Base-by-base conservation (phyloP, 306 rosid species). In the Rosa multiflora region DNA sequence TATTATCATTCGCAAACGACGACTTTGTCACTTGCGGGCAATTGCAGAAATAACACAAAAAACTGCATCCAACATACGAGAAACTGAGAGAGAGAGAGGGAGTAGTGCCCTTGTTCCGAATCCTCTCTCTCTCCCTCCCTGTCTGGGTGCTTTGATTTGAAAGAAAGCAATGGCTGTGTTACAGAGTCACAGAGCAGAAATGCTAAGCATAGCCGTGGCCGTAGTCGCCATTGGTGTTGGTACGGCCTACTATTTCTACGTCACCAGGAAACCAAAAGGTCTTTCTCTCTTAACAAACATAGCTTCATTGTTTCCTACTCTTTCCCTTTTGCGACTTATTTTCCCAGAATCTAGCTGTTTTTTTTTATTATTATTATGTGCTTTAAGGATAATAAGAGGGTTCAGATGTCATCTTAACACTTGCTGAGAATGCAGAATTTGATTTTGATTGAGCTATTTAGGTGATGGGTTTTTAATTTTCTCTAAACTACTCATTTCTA, bases 211-310 rank as follows among this genome's bases (percentile, higher is more conserved):
- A 29, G 83, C 86, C 12, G 73, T 85, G 11, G 92, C 92, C 75
- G 81, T 85, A 5, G 86, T 80, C 29, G 91, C 92, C 70, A 53
- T 90, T 72, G 81, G 86, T 39, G 88, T 83, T 44, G 91, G 84
- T 32, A 83, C 92, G 59, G 90, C 91, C 64, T 88, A 85, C 86
- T 90, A 84, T 76, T 88, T 76, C 80, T 88, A 85, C 73, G 70
- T 88, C 86, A 74, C 81, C 88, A 90, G 86, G 62, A 90, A 87
- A 81, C 85, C 88, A 2, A 88, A 83, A 87, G 86, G 89, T 87
- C 76, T 67, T 39, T 70, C 37, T 17, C 7, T 13, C 35, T 8
- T 56, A 53, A 13, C 4, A 67, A 12, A 55, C 52, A 32, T 2
- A 6, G 63, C 23, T 62, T 44, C n/a, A 71, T 42, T 67, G n/a